Evolutionary conservation across 1,139 yeast genomes (phyloP).

Genomic region (Nakaseomyces delphensis): DNA sequence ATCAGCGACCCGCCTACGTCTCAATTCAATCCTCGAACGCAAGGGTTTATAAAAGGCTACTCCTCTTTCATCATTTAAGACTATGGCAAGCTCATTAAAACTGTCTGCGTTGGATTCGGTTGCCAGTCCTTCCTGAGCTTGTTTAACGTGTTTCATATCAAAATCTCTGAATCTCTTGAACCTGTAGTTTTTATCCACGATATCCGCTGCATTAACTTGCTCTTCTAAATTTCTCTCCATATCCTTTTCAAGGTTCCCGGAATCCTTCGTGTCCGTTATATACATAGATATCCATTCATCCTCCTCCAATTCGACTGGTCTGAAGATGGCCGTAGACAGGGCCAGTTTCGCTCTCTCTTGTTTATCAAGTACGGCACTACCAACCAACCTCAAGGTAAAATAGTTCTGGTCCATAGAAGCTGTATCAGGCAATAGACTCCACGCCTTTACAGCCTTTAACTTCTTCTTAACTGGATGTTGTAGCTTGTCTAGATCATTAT

Average conservation of each 20-base stretch:
- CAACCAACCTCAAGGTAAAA: constrained; percentile 63
- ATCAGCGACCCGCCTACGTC: constrained; percentile 68
- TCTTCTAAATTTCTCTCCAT: constrained; percentile 38
- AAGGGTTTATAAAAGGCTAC: constrained; percentile 72
- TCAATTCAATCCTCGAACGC: constrained; percentile 68
- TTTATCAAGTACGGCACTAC: constrained; percentile 60
- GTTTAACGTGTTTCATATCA: constrained; percentile 54
- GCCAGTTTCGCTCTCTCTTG: constrained; percentile 38
- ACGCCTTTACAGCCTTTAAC: constrained; percentile 64
- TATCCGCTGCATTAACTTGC: constrained; percentile 30
- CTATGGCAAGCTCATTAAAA: constrained; percentile 49
- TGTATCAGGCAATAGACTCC: constrained; percentile 84
- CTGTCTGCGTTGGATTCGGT: constrained; percentile 26
- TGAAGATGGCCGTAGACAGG: constrained; percentile 58
- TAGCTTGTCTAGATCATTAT: constrained; percentile 38
- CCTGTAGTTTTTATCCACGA: constrained; percentile 38
- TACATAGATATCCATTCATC: constrained; percentile 82
- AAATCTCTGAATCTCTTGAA: constrained; percentile 69
- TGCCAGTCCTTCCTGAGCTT: constrained; percentile 37
- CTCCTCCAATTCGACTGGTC: constrained; percentile 63
- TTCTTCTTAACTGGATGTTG: constrained; percentile 73
- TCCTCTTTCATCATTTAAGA: constrained; percentile 45
- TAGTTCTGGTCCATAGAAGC: constrained; percentile 76
- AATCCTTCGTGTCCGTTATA: constrained; percentile 42
- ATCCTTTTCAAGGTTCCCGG: constrained; percentile 34